Conservation (phyloP, 768 basidiomycete genomes). For the Mycena filopes region DNA sequence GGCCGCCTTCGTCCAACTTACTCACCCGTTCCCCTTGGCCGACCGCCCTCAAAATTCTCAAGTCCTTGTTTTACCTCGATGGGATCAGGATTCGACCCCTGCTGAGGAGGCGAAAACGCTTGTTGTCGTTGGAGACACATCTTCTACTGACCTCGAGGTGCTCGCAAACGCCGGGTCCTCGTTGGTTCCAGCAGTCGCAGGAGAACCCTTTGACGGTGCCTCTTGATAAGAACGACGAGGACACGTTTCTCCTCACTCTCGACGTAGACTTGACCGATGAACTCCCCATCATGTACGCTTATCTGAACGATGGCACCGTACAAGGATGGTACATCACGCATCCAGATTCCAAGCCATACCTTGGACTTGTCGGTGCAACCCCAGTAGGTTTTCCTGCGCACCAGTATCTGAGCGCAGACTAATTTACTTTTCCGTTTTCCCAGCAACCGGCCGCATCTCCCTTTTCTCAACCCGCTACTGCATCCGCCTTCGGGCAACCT, state of each 20-base stretch:
- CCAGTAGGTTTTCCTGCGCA: conserved; percentile 27
- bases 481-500: conserved; percentile 43
- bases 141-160: conserved; percentile 60
- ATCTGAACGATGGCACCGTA: conserved; percentile 82
- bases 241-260: conserved; percentile 74
- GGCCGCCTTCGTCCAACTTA: conserved; percentile 50
- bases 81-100: conserved; percentile 52
- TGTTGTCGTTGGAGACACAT: conserved; percentile 57
- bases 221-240: conserved; percentile 73
- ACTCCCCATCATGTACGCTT: conserved; percentile 75
- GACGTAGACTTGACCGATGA: conserved; percentile 70
- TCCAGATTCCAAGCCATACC: conserved; percentile 61
- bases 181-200: conserved; percentile 62
- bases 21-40: conserved; percentile 52
- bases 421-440: conserved; percentile 40
- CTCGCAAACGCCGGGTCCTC: conserved; percentile 50
- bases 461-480: conserved; percentile 37
- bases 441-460: conserved; percentile 39
- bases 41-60: conserved; percentile 55
- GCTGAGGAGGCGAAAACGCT: conserved; percentile 54
- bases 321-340: conserved; percentile 79
- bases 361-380: conserved; percentile 57
- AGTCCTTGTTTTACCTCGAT: conserved; percentile 52
- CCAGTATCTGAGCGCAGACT: conserved; percentile 25
- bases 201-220: conserved; percentile 71